Percentiles rank a stretch among this genome's conserved stretches.
These are phyloP conservation scores for Phaffia tasmanica DNA, from an alignment of 768 basidiomycete species.

Conservation along the genomic window DNA sequence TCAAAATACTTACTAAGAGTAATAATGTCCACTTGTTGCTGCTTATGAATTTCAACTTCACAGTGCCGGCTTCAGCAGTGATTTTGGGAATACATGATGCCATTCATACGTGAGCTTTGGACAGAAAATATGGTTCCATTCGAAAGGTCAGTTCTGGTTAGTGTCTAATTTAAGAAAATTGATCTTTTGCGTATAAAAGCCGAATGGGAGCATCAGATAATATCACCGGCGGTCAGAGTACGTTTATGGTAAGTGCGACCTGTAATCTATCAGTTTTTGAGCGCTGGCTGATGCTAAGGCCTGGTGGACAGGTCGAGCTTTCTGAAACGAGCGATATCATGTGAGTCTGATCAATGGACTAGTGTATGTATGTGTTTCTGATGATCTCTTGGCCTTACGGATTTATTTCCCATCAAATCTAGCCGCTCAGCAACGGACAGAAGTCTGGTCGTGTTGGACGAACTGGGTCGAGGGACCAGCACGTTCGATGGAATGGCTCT, in stretches of 20 bases:
- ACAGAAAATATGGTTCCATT: neutral
- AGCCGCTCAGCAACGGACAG: conserved; percentile 58
- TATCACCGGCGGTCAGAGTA: conserved; percentile 71
- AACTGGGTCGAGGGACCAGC: conserved; percentile 74
- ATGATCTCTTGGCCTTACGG: neutral
- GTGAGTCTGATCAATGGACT: neutral
- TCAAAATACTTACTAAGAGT: too few relatives aligned
- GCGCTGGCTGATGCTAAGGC: neutral
- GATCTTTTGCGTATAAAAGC: conserved; percentile 14
- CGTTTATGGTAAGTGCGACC: conserved; percentile 25
- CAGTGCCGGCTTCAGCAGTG: conserved; percentile 60
- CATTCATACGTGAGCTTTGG: conserved; percentile 49
- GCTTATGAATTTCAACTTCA: neutral
- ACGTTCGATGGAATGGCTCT: conserved; percentile 67
- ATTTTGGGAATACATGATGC: conserved; percentile 70
- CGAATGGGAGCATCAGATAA: conserved; percentile 93
- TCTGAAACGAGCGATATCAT: conserved; percentile 78
- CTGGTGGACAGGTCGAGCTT: conserved; percentile 83
- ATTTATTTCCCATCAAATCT: neutral
- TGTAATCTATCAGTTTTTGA: neutral
- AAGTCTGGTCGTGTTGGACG: conserved; percentile 79
- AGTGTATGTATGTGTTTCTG: neutral
- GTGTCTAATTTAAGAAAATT: neutral
- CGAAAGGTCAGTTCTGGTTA: neutral
- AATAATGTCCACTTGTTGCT: too few relatives aligned